Percentiles rank a stretch among this genome's conserved stretches.
phyloP scores from a whole-genome alignment of 371 early-diverging fungal genomes.

The Dichotomocladium elegans region DNA sequence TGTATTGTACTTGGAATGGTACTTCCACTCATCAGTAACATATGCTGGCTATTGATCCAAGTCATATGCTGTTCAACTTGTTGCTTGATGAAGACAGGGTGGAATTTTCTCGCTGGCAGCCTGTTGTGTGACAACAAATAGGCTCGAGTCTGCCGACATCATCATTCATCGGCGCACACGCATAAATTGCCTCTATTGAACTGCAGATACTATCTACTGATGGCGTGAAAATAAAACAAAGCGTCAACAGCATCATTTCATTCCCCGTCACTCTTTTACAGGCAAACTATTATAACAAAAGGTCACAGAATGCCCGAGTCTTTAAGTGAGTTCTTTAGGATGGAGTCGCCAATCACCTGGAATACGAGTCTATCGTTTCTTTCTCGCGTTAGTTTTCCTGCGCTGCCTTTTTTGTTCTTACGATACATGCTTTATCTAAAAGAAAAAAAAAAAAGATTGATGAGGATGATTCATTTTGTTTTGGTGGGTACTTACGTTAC shows the following conservation, averaged over 20 bases:
- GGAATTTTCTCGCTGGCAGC: no score
- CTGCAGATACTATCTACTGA: not conserved
- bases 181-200: not conserved
- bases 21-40: no score
- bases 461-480: not conserved
- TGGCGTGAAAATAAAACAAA: not conserved
- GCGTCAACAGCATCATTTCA: not conserved
- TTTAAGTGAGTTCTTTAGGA: slow-evolving; percentile 1
- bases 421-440: slow-evolving; percentile 3
- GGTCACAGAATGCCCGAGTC: slow-evolving; percentile 6
- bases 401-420: no score
- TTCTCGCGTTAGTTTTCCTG: no score
- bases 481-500: slow-evolving; percentile 42
- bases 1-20: no score
- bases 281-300: no score
- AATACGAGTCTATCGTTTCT: not conserved
- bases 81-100: no score
- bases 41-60: no score
- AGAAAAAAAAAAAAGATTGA: not conserved
- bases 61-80: no score
- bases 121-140: no score
- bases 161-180: not conserved
- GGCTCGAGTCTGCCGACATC: not conserved
- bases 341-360: slow-evolving; percentile 2
- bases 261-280: not conserved